Evolutionary conservation across 2,329 filamentous ascomycete genomes (phyloP), one percentile per base, ranked within the genome.

Genomic region (Coniochaeta ligniaria): DNA sequence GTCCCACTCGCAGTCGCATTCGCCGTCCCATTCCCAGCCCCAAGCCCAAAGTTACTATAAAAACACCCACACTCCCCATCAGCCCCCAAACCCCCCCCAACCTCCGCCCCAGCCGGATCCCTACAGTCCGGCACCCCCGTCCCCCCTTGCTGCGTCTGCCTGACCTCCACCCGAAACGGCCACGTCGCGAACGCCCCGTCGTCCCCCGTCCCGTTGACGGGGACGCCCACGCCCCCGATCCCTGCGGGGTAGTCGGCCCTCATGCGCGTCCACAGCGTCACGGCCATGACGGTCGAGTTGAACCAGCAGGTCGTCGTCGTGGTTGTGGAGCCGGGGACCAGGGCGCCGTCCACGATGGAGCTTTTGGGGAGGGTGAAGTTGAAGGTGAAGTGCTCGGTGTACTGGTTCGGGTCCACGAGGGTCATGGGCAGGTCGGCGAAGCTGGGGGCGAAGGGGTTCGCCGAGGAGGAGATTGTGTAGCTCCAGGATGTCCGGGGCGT

Each of bases 301-400:
- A 82, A 90, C 62, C 76, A 82, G 72, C 87, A 90, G n/a, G n/a
- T n/a, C 47, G 76, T 78, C 1, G 81, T 54, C 76, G 2, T 76
- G 76, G 16, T 74, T 71, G 62, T 78, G 79, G 56, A 74, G 36
- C 67, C n/a, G 70, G 5, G 66, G 64, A 0, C 78, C 76, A 24
- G 74, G 70, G 7, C 72, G 71, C 1, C 72, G 72, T 85, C 81
- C 2, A 78, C 76, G 17, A 86, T 80, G 12, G 33, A 56, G 0
- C 74, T 75, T 66, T 84, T 85, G 28, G 79, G 72, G 63, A 81
- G 76, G 0, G 72, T 72, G 47, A 85, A 79, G 43, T 77, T 77
- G 71, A 90, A 89, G 9, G 75, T 75, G 61, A 87, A 83, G 8
- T 83, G 79, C 67, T 89, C 84, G 9, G 77, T 76, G 35, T 74